Base-by-base conservation (phyloP, 495 filamentous ascomycete species). In the Apodospora peruviana region DNA sequence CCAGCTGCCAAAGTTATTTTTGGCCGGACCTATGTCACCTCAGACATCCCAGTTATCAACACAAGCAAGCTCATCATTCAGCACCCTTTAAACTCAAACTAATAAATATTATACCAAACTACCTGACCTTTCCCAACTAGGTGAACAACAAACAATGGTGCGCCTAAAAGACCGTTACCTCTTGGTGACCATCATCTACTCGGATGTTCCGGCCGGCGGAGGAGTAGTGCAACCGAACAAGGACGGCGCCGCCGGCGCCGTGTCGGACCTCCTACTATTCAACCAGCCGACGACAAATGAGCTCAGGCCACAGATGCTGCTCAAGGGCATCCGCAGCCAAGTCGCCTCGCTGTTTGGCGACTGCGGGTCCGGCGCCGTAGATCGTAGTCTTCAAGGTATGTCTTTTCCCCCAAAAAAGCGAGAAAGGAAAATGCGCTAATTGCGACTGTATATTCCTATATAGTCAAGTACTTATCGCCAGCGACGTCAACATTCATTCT, bases 401-500 rank as follows among this genome's bases (percentile, higher is more conserved):
- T 18, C n/a, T n/a, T 2, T 7, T 35, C 2, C 16, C 32, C 16
- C 11, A 2, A 56, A 40, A 46, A 56, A 51, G 57, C 23, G 35
- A 20, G 21, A n/a, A 40, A 17, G 35, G 43, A n/a, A n/a, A 35
- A 11, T 11, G 11, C 11, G 32, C 32, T 32, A 7, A 7, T 7
- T 32, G 5, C 12, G 11, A 39, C 36, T 10, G 9, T 7, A 39
- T 39, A 32, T 12, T 7, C 5, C 27, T 12, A n/a, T 23, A 32
- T 48, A 94, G 90, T 98, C 12, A 96, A 93, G 75, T 97, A 97
- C 67, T 79, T 93, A 41, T 95, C 90, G 5, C 77, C 78, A 2
- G 87, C 88, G n/a, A 98, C 94, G 0, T 94, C 88, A 17, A 98
- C 91, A 5, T 87, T 89, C 43, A 97, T 97, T 48, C 71, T 98